Evolutionary conservation across 1,284 basidiomycete genomes (phyloP).

Genomic region (Thelephora terrestris): DNA sequence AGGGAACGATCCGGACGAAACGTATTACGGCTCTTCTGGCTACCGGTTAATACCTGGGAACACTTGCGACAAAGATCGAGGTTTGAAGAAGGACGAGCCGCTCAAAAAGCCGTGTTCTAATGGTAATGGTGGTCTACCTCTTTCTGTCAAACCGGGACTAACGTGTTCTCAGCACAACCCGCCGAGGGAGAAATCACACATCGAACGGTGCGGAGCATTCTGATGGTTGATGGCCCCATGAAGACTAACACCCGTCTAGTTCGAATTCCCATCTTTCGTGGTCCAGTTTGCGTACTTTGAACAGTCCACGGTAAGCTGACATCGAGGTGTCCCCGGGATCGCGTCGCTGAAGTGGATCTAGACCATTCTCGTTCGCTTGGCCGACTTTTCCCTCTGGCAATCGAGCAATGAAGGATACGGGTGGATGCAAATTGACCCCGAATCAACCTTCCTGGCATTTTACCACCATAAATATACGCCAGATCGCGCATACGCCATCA

Average conservation of each 20-base stretch:
- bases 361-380: conserved; percentile 79
- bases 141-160: background rate
- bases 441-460: conserved; percentile 69
- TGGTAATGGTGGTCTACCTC: conserved; percentile 27
- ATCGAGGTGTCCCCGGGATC: background rate
- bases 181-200: conserved; percentile 63
- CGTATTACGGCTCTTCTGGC: conserved; percentile 83
- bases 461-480: conserved; percentile 74
- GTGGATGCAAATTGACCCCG: conserved; percentile 63
- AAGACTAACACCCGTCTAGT: conserved; percentile 27
- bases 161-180: conserved; percentile 48
- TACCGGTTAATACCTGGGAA: conserved; percentile 92
- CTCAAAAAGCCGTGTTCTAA: conserved; percentile 68
- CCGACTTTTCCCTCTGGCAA: conserved; percentile 80
- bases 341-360: conserved; percentile 18
- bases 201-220: conserved; percentile 40
- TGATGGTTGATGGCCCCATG: background rate
- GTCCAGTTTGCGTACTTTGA: conserved; percentile 81
- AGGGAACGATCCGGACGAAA: conserved; percentile 40
- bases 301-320: conserved; percentile 47
- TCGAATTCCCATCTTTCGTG: conserved; percentile 64
- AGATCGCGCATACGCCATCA: conserved; percentile 88
- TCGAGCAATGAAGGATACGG: conserved; percentile 91
- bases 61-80: conserved; percentile 55
- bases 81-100: conserved; percentile 59